Percentiles rank a stretch among this genome's conserved stretches.
These are phyloP conservation scores for Jaminaea rosea DNA, from an alignment of 1,284 basidiomycete genomes.

Conservation along the genomic window DNA sequence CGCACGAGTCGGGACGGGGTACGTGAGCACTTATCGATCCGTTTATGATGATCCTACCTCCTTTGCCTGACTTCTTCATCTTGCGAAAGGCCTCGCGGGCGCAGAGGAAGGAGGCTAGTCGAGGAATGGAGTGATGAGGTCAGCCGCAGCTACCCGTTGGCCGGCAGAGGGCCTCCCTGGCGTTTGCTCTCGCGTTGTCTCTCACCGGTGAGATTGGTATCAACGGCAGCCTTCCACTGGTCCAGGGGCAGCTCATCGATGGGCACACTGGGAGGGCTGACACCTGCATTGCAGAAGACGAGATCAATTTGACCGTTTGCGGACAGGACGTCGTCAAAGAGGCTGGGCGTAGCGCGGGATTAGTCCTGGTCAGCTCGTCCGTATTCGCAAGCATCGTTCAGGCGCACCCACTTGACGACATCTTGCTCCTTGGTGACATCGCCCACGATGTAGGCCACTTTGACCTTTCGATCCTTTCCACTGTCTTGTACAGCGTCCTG, in stretches of 20 bases:
- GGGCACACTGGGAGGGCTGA: slow-evolving; percentile 24
- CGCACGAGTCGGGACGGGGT: slow-evolving; percentile 16
- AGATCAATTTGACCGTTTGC: slow-evolving; percentile 20
- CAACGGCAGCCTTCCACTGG: slow-evolving; percentile 29
- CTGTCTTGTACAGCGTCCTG: slow-evolving; percentile 11
- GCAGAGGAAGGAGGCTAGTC: slow-evolving; percentile 19
- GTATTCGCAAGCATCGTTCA: too few species aligned
- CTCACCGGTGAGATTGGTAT: slow-evolving; percentile 26
- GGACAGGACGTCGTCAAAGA: neutral
- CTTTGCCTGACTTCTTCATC: slow-evolving; percentile 22
- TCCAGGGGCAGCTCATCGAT: slow-evolving; percentile 19
- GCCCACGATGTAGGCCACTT: slow-evolving; percentile 11
- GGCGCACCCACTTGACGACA: slow-evolving; percentile 7
- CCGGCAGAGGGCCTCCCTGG: neutral
- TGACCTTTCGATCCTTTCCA: slow-evolving; percentile 6
- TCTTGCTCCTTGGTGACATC: slow-evolving; percentile 29
- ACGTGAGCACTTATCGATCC: slow-evolving; percentile 28
- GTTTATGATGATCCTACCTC: slow-evolving; percentile 35
- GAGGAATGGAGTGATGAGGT: neutral
- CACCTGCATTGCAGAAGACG: slow-evolving; percentile 32
- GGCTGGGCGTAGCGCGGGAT: neutral
- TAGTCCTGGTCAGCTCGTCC: too few species aligned
- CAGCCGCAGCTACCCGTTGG: too few species aligned
- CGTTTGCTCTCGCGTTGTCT: neutral
- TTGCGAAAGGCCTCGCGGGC: slow-evolving; percentile 29